phyloP scores from a whole-genome alignment of 2,329 filamentous ascomycete genomes.

The Phyllosticta paracitricarpa region DNA sequence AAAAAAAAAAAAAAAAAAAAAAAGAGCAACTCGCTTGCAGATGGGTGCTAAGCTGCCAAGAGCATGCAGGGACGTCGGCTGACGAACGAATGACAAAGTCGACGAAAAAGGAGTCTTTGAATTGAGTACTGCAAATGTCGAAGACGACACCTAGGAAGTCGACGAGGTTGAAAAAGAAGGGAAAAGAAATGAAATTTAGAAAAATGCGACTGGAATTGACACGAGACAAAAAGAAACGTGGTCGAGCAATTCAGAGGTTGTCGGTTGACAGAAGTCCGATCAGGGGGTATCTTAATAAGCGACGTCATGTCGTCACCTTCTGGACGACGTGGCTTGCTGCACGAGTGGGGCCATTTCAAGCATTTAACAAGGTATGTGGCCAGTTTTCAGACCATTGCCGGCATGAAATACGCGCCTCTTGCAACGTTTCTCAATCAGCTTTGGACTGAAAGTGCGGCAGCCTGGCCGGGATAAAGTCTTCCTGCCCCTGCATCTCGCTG shows the following conservation, averaged over 20 bases:
- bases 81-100: not conserved
- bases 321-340: not conserved
- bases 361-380: not conserved
- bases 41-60: not conserved
- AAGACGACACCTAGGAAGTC: not conserved
- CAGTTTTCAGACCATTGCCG: not conserved
- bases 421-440: constrained; percentile 14
- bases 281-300: not conserved
- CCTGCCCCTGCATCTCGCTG: constrained; percentile 10
- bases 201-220: not conserved
- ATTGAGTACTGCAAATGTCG: not conserved
- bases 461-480: constrained; percentile 24
- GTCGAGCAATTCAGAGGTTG: not conserved
- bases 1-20: not conserved
- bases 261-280: not conserved
- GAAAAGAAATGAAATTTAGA: not conserved
- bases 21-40: not conserved
- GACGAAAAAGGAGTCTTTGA: not conserved
- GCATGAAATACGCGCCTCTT: not conserved
- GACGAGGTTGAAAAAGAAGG: too few relatives aligned
- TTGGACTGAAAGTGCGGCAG: constrained; percentile 23
- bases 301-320: not conserved
- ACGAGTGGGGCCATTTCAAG: not conserved
- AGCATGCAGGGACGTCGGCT: not conserved
- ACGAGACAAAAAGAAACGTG: not conserved